Evolutionary conservation across 164 flowering plant species (phyloP).

Genomic region (Magnolia kwangsiensis): DNA sequence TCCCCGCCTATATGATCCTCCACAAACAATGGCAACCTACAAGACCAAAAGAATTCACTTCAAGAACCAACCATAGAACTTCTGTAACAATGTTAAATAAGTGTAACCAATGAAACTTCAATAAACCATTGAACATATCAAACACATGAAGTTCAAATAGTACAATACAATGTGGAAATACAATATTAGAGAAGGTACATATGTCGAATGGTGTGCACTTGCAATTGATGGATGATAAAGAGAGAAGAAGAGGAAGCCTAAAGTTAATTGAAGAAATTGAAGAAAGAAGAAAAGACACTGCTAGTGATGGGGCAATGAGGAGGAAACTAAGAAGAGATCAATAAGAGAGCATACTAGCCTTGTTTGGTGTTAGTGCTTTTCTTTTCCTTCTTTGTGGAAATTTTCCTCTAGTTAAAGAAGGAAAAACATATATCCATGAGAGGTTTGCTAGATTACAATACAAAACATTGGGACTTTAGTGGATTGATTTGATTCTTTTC

Average conservation of each 20-base stretch:
- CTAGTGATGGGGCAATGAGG: neutral
- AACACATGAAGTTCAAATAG: neutral
- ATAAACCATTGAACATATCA: neutral
- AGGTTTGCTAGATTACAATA: no score
- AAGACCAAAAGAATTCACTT: constrained; percentile 12
- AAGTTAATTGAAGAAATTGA: neutral
- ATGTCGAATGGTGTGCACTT: neutral
- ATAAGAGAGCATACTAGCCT: neutral
- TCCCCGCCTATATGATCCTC: constrained; percentile 97
- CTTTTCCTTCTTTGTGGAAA: neutral
- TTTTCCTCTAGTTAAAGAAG: neutral
- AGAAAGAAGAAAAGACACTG: neutral
- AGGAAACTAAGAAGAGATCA: no score
- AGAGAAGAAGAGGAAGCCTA: neutral
- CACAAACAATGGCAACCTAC: constrained; percentile 75
- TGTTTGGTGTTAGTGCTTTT: neutral
- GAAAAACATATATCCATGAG: no score
- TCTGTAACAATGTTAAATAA: no score
- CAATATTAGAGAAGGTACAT: neutral
- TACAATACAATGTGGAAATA: no score
- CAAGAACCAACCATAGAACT: neutral
- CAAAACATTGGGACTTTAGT: no score
- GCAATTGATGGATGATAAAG: neutral
- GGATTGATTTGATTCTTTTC: no score
- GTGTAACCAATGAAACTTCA: no score